Conservation (phyloP, 1,284 basidiomycete species). For the Ceratobasidium sp. region DNA sequence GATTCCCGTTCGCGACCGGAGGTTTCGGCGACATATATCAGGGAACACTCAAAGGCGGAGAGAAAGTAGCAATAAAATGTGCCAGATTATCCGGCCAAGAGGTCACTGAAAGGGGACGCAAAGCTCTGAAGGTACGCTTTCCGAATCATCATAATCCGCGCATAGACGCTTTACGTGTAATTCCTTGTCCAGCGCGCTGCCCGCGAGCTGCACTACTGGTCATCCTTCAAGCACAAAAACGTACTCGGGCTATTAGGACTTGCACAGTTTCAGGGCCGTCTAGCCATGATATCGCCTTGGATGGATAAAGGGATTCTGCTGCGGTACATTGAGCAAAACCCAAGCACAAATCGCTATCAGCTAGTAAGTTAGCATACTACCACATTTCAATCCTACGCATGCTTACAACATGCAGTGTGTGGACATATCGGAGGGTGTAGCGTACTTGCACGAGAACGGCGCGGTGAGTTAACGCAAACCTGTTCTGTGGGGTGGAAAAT, state of each 20-base stretch:
- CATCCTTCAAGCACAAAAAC: slow-evolving; percentile 4
- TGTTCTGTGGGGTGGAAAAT: too few species aligned
- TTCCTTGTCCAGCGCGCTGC: slow-evolving; percentile 5
- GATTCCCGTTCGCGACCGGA: neutral
- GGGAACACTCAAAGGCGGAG: neutral
- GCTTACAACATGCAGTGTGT: neutral
- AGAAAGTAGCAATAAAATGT: too few species aligned
- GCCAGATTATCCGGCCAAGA: too few species aligned
- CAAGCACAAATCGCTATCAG: neutral
- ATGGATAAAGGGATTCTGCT: too few species aligned
- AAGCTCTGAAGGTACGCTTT: neutral
- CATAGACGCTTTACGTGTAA: neutral
- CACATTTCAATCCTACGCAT: neutral
- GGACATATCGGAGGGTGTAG: neutral
- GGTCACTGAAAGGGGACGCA: too few species aligned
- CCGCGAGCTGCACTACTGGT: slow-evolving; percentile 16
- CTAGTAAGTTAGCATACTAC: neutral
- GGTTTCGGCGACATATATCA: slow-evolving; percentile 12
- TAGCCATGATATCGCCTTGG: neutral
- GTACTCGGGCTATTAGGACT: neutral
- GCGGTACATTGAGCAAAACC: neutral
- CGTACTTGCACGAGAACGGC: slow-evolving; percentile 3
- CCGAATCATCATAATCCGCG: neutral
- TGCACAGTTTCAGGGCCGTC: slow-evolving; percentile 2
- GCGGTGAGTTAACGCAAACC: neutral